phyloP scores from a whole-genome alignment of 495 filamentous ascomycete genomes.

The Xylaria grammica region DNA sequence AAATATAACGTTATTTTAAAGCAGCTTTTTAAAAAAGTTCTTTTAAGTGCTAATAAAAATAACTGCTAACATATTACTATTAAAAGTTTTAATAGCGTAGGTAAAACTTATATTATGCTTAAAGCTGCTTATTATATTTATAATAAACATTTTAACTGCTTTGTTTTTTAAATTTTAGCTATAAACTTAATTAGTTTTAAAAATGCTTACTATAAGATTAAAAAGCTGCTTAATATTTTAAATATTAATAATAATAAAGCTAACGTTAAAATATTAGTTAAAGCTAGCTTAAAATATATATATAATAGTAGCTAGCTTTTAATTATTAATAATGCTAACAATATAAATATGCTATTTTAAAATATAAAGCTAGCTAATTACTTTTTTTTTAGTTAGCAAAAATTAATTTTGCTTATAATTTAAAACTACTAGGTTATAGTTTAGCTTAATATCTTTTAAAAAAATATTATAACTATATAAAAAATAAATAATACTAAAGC shows the following conservation, averaged over 20 bases:
- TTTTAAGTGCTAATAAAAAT: slow-evolving; percentile 20
- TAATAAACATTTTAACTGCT: slow-evolving; percentile 37
- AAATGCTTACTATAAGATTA: slow-evolving; percentile 49
- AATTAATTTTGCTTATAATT: slow-evolving; percentile 48
- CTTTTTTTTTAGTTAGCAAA: slow-evolving; percentile 42
- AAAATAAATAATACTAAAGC: slow-evolving; percentile 39
- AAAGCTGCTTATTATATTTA: slow-evolving; percentile 50
- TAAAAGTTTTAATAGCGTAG: slow-evolving; percentile 51
- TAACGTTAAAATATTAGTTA: slow-evolving; percentile 42
- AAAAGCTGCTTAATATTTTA: slow-evolving; percentile 33
- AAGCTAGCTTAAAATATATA: slow-evolving; percentile 39
- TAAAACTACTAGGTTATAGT: slow-evolving; percentile 45
- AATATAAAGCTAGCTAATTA: slow-evolving; percentile 26
- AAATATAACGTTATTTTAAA: slow-evolving; percentile 42
- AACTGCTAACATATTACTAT: slow-evolving; percentile 48
- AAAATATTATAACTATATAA: slow-evolving; percentile 24
- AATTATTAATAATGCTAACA: slow-evolving; percentile 58
- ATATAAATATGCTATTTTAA: slow-evolving; percentile 42
- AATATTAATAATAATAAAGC: slow-evolving; percentile 39
- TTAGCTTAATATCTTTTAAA: slow-evolving; percentile 25
- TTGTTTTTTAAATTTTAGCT: slow-evolving; percentile 54
- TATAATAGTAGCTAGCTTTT: slow-evolving; percentile 50
- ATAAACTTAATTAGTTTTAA: slow-evolving; percentile 43
- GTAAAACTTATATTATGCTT: slow-evolving; percentile 61
- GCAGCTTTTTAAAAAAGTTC: slow-evolving; percentile 36